These are phyloP conservation scores for Sporothrix inflata DNA, from an alignment of 2,329 filamentous ascomycete species.

Conservation along the genomic window DNA sequence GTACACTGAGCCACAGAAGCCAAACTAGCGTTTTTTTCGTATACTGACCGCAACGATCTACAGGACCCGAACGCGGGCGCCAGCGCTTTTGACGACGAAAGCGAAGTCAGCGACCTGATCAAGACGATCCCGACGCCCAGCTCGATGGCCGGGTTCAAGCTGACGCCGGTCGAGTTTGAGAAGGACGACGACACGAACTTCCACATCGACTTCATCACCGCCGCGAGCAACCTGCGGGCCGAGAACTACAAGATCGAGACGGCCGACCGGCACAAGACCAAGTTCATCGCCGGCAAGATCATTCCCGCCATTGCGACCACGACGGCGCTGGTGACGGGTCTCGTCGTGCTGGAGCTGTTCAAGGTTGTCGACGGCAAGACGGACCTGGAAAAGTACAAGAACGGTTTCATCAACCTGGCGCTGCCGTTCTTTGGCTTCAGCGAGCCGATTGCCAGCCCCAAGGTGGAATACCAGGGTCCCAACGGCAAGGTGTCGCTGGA, in stretches of 20 bases:
- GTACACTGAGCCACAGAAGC: slow-evolving; percentile 38
- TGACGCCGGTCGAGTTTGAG: slow-evolving; percentile 90
- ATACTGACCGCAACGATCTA: neutral
- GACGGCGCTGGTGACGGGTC: slow-evolving; percentile 89
- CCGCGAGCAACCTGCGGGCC: slow-evolving; percentile 92
- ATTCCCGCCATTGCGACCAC: slow-evolving; percentile 98
- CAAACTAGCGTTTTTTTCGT: neutral
- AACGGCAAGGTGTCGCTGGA: slow-evolving; percentile 82
- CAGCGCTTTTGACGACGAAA: slow-evolving; percentile 67
- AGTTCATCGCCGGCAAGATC: slow-evolving; percentile 99
- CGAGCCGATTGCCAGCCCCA: slow-evolving; percentile 91
- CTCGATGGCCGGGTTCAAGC: slow-evolving; percentile 81
- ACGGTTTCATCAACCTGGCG: slow-evolving; percentile 95
- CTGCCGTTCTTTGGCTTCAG: slow-evolving; percentile 98
- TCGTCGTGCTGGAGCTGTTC: slow-evolving; percentile 91
- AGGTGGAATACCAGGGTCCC: slow-evolving; percentile 83
- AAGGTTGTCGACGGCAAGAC: slow-evolving; percentile 95
- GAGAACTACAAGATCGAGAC: slow-evolving; percentile 97
- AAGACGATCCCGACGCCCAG: slow-evolving; percentile 76
- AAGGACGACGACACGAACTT: slow-evolving; percentile 98
- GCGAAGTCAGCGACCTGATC: slow-evolving; percentile 74
- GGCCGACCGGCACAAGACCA: slow-evolving; percentile 95
- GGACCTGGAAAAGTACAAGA: slow-evolving; percentile 99
- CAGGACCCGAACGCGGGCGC: slow-evolving; percentile 75
- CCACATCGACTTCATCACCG: slow-evolving; percentile 99